Percentiles rank a stretch among this genome's conserved stretches.
Conservation (phyloP, 2,329 filamentous ascomycete genomes). For the Pseudofabraea citricarpa region DNA sequence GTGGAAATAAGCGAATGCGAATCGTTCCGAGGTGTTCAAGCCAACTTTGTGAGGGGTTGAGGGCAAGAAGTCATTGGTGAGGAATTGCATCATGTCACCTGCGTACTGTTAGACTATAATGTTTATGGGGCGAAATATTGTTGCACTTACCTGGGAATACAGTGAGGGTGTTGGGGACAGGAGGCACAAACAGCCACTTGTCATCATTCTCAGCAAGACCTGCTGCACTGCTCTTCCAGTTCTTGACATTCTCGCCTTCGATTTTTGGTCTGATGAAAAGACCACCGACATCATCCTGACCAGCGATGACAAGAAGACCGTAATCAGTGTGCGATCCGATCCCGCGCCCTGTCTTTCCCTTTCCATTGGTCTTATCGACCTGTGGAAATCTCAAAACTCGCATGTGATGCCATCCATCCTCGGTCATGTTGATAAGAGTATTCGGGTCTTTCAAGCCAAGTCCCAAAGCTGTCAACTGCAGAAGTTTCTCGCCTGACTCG, state of each 20-base stretch:
- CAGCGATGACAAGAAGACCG: constrained; percentile 44
- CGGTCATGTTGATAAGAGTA: constrained; percentile 35
- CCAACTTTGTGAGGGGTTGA: constrained; percentile 48
- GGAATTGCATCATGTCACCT: constrained; percentile 49
- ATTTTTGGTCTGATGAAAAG: constrained; percentile 41
- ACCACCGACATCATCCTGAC: constrained; percentile 45
- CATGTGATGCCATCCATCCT: constrained; percentile 48
- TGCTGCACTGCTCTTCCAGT: constrained; percentile 41
- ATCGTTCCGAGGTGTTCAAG: constrained; percentile 41
- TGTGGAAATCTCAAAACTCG: constrained; percentile 38
- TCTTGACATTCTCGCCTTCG: constrained; percentile 35
- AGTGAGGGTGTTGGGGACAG: constrained; percentile 38
- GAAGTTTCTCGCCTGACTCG: constrained; percentile 37
- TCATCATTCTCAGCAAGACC: constrained; percentile 39
- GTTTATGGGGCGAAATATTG: not conserved
- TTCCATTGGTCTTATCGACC: constrained; percentile 37
- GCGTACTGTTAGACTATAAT: not conserved
- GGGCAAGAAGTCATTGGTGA: constrained; percentile 39
- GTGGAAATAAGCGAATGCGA: constrained; percentile 46
- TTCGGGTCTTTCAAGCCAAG: constrained; percentile 35
- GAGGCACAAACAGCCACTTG: constrained; percentile 44
- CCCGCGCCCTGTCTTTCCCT: constrained; percentile 43
- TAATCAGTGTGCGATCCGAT: constrained; percentile 50
- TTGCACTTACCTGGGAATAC: constrained; percentile 39
- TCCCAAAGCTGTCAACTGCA: constrained; percentile 41